Percentiles rank a stretch among this genome's conserved stretches.
These are phyloP conservation scores for Isatis tinctoria DNA, from an alignment of 345 rosid genomes.

Conservation along the genomic window DNA sequence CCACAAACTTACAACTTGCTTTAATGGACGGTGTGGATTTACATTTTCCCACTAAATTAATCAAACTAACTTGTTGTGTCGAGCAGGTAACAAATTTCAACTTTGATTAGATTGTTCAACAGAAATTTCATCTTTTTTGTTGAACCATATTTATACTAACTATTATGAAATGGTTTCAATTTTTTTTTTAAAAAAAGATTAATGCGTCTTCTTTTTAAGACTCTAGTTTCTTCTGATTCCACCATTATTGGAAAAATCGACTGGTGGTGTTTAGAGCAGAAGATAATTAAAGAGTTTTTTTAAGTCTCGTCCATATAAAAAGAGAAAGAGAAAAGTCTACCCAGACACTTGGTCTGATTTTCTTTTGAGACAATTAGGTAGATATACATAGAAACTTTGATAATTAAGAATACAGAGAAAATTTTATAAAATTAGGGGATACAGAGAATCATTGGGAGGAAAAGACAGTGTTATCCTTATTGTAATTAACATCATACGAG, in stretches of 20 bases:
- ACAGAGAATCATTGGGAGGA: no score
- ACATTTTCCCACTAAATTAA: background rate
- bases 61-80: background rate
- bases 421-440: no score
- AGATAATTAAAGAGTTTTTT: background rate
- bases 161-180: no score
- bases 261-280: background rate
- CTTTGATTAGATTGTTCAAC: background rate
- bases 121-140: background rate
- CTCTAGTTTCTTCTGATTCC: constrained; percentile 6
- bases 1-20: background rate
- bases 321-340: background rate
- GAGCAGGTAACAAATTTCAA: background rate
- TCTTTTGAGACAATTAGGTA: no score
- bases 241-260: constrained; percentile 14
- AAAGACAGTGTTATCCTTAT: no score
- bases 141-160: background rate
- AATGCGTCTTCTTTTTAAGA: background rate
- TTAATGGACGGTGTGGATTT: background rate
- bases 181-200: background rate
- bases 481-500: no score
- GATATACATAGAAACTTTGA: no score
- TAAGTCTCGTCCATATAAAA: background rate
- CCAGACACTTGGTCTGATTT: background rate
- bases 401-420: no score